Evolutionary conservation across 805 yeast species (phyloP).

Genomic region (Ogataea trehalophila): DNA sequence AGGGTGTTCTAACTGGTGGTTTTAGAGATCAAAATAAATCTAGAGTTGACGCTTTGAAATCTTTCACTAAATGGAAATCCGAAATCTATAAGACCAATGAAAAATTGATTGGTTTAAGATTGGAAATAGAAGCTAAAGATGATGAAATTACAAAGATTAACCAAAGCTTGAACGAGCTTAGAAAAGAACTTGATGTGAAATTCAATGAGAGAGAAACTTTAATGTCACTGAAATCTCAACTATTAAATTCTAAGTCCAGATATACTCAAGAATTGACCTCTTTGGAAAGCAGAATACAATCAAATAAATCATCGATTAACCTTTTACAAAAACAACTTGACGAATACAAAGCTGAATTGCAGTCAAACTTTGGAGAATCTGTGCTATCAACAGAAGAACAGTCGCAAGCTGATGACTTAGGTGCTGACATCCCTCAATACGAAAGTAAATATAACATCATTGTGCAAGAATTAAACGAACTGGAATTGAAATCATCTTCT

Average conservation of each 20-base stretch:
- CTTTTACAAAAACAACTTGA: constrained; percentile 34
- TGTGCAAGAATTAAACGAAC: constrained; percentile 34
- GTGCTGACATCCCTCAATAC: constrained; percentile 30
- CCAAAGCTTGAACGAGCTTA: constrained; percentile 35
- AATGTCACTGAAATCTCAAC: constrained; percentile 37
- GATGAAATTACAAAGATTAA: constrained; percentile 46
- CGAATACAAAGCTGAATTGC: constrained; percentile 45
- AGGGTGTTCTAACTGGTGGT: constrained; percentile 88
- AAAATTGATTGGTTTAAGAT: constrained; percentile 35
- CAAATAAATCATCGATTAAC: constrained; percentile 31
- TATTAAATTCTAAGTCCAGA: constrained; percentile 37
- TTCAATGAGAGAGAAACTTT: constrained; percentile 38
- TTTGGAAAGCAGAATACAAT: constrained; percentile 31
- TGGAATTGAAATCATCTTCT: constrained; percentile 44
- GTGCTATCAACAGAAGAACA: constrained; percentile 46
- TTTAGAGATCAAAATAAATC: constrained; percentile 65
- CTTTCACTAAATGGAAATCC: constrained; percentile 46
- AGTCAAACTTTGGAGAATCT: constrained; percentile 47
- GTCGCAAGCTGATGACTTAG: constrained; percentile 33
- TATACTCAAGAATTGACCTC: constrained; percentile 40
- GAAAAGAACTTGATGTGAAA: constrained; percentile 40
- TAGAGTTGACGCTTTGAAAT: constrained; percentile 64
- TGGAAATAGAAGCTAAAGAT: constrained; percentile 41
- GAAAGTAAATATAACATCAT: constrained; percentile 39
- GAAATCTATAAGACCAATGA: constrained; percentile 40